Evolutionary conservation across 352 stramenopile species (phyloP).

Genomic region (Saprolegnia parasitica): DNA sequence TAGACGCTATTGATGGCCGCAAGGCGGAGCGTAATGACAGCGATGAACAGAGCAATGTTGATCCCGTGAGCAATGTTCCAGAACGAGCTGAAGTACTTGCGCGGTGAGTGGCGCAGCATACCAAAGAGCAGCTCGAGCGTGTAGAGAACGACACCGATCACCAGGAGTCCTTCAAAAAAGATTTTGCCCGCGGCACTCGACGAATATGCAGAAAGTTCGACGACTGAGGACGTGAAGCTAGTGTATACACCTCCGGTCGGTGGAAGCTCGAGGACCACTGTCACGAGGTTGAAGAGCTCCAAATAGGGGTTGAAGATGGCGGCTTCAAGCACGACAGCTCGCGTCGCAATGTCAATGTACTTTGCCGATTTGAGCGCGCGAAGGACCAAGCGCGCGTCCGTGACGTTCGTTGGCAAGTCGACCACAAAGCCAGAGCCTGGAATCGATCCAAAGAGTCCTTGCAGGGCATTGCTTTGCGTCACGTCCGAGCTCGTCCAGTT

Average conservation of each 20-base stretch:
- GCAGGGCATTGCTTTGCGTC: conserved; percentile 31
- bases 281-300: conserved; percentile 58
- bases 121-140: conserved; percentile 32
- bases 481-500: conserved; percentile 42
- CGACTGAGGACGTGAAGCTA: conserved; percentile 40
- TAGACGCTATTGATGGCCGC: conserved; percentile 54
- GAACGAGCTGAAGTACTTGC: conserved; percentile 34
- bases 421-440: conserved; percentile 58
- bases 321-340: conserved; percentile 55
- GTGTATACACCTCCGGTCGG: conserved; percentile 50
- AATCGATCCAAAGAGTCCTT: conserved; percentile 30
- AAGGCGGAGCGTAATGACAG: conserved; percentile 48
- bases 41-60: conserved; percentile 45
- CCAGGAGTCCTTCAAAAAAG: conserved; percentile 49
- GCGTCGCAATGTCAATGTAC: conserved; percentile 57
- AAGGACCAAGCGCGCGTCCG: conserved; percentile 33
- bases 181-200: conserved; percentile 35
- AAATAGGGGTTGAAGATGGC: conserved; percentile 62
- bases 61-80: conserved; percentile 25
- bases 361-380: conserved; percentile 38
- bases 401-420: conserved; percentile 42
- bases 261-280: conserved; percentile 59
- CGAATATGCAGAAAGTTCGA: conserved; percentile 56
- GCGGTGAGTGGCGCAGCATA: conserved; percentile 36
- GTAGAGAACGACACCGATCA: conserved; percentile 37